Evolutionary conservation across 495 filamentous ascomycete genomes (phyloP).

Genomic region (Monascus purpureus): DNA sequence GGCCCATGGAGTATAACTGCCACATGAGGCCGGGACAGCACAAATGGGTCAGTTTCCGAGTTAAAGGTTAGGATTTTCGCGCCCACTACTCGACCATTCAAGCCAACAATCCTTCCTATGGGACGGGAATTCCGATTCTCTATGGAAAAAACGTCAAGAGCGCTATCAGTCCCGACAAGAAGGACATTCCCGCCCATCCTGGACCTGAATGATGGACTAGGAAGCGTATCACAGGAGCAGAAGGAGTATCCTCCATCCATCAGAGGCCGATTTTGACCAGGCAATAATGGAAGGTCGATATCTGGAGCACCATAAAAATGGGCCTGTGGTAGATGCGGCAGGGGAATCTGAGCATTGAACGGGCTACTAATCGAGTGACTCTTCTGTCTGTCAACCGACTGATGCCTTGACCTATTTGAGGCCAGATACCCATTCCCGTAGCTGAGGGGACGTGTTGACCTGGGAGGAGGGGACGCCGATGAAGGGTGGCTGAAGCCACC

Average conservation of each 20-base stretch:
- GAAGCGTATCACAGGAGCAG: conserved; percentile 65
- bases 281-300: conserved; percentile 27
- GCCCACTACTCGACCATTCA: conserved; percentile 66
- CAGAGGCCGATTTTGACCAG: conserved; percentile 10
- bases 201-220: conserved; percentile 30
- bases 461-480: conserved; percentile 32
- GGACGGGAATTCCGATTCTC: conserved; percentile 51
- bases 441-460: conserved; percentile 27
- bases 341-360: conserved; percentile 42
- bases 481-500: conserved; percentile 37
- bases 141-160: conserved; percentile 55
- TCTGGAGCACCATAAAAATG: conserved; percentile 52
- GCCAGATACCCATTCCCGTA: conserved; percentile 28
- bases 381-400: conserved; percentile 26
- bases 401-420: conserved; percentile 24
- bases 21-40: conserved; percentile 44
- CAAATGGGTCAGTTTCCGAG: conserved; percentile 25
- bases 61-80: conserved; percentile 62
- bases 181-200: conserved; percentile 52
- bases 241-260: conserved; percentile 54
- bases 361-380: conserved; percentile 32
- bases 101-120: conserved; percentile 52
- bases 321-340: conserved; percentile 68
- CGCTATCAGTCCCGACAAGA: conserved; percentile 61
- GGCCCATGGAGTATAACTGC: conserved; percentile 68